Evolutionary conservation across 2,329 filamentous ascomycete genomes (phyloP).

Genomic region (Hyphodiscus sp.): DNA sequence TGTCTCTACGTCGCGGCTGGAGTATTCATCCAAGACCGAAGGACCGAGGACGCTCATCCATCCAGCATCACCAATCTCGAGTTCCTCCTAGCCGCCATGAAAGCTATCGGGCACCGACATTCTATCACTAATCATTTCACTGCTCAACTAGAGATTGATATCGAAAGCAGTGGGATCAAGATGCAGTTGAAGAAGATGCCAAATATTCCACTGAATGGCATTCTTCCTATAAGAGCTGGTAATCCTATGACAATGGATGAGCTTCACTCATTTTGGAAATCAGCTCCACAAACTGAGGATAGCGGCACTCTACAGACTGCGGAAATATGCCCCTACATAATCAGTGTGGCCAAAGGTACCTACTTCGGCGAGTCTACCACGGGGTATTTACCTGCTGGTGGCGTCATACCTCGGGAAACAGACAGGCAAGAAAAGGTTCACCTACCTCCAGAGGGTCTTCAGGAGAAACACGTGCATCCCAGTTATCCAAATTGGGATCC

Average conservation of each 20-base stretch:
- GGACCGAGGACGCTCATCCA: conserved; percentile 25
- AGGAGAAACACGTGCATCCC: neutral
- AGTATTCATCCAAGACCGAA: conserved; percentile 75
- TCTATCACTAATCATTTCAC: conserved; percentile 76
- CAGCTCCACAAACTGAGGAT: neutral
- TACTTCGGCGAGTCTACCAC: too few species aligned
- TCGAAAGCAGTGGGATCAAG: conserved; percentile 40
- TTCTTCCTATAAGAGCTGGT: neutral
- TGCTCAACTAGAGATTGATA: conserved; percentile 77
- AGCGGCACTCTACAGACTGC: neutral
- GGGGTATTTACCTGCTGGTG: neutral
- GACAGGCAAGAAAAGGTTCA: neutral
- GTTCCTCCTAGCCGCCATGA: conserved; percentile 73
- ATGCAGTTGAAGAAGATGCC: neutral
- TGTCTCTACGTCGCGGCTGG: conserved; percentile 80
- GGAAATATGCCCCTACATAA: neutral
- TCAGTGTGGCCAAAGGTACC: neutral
- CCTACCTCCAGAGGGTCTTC: neutral
- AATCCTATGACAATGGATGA: neutral
- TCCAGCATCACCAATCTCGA: conserved; percentile 49
- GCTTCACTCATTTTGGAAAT: neutral
- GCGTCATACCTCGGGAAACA: neutral
- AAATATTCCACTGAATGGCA: neutral
- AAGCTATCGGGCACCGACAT: conserved; percentile 66
- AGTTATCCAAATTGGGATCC: neutral